A percentile compares a stretch with the other conserved stretches of the same genome.
phyloP scores from a whole-genome alignment of 2,329 filamentous ascomycete genomes.

The Emergomyces orientalis region DNA sequence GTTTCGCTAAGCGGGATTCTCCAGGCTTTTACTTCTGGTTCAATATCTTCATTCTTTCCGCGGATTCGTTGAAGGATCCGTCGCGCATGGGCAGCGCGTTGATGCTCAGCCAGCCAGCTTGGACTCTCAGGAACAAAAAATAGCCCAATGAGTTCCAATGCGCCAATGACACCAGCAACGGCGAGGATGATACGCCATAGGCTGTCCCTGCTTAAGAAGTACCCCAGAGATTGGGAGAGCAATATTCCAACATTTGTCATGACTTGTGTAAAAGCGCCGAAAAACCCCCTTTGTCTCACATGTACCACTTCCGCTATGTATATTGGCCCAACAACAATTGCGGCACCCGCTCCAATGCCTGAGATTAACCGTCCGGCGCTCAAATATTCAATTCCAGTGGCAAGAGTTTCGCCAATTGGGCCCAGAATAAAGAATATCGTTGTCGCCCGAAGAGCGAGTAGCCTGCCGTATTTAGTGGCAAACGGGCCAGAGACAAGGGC shows the following conservation, averaged over 20 bases:
- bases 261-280: slow-evolving; percentile 74
- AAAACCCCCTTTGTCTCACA: slow-evolving; percentile 63
- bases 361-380: slow-evolving; percentile 66
- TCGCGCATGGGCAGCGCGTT: slow-evolving; percentile 53
- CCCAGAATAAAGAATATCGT: slow-evolving; percentile 68
- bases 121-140: slow-evolving; percentile 77
- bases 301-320: slow-evolving; percentile 92
- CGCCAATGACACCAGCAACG: slow-evolving; percentile 59
- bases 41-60: slow-evolving; percentile 58
- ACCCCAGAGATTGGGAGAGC: slow-evolving; percentile 71
- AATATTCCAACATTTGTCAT: slow-evolving; percentile 90
- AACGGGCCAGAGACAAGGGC: slow-evolving; percentile 71
- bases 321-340: slow-evolving; percentile 85
- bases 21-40: slow-evolving; percentile 60
- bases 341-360: slow-evolving; percentile 75
- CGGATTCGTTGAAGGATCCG: slow-evolving; percentile 65
- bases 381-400: slow-evolving; percentile 58
- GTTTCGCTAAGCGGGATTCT: slow-evolving; percentile 19
- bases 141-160: slow-evolving; percentile 60
- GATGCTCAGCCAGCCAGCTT: slow-evolving; percentile 66
- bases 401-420: slow-evolving; percentile 63
- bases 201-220: slow-evolving; percentile 69
- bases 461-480: slow-evolving; percentile 67
- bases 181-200: slow-evolving; percentile 79
- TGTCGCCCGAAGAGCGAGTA: slow-evolving; percentile 66